A percentile compares a stretch with the other conserved stretches of the same genome.
phyloP scores from a whole-genome alignment of 139 green algal genomes.

The Chlorella sp. region DNA sequence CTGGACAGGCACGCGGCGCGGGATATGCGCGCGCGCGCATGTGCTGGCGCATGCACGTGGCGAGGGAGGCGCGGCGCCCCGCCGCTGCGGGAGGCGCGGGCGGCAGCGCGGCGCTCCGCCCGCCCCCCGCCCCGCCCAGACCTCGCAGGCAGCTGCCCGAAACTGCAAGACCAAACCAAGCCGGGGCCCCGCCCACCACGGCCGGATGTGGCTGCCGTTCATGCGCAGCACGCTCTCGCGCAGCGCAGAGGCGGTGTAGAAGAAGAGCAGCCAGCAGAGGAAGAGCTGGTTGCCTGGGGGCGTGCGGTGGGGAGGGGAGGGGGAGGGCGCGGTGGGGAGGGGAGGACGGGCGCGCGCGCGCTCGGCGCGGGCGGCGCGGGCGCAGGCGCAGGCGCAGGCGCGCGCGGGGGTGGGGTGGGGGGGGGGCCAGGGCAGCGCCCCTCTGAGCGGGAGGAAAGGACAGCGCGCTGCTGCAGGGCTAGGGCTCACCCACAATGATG shows the following conservation, averaged over 20 bases:
- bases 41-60: not conserved
- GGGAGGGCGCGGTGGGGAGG: not conserved
- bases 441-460: not conserved
- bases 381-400: too few species aligned
- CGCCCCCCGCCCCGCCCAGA: not conserved
- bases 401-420: not conserved
- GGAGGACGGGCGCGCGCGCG: not conserved
- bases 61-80: too few species aligned
- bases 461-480: not conserved
- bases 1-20: too few species aligned
- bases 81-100: too few species aligned
- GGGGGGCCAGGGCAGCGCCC: too few species aligned
- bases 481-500: conserved; percentile 57
- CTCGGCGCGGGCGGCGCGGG: not conserved
- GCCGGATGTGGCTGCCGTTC: conserved; percentile 92
- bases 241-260: conserved; percentile 90
- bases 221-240: conserved; percentile 91
- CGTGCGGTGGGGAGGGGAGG: too few species aligned
- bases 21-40: too few species aligned
- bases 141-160: not conserved
- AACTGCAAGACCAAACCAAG: not conserved
- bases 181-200: conserved; percentile 54
- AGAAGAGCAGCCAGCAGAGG: conserved; percentile 92
- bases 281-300: conserved; percentile 73
- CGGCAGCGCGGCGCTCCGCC: not conserved